These are phyloP conservation scores for Penicillium sp. DNA, from an alignment of 2,329 filamentous ascomycete genomes.

Conservation along the genomic window DNA sequence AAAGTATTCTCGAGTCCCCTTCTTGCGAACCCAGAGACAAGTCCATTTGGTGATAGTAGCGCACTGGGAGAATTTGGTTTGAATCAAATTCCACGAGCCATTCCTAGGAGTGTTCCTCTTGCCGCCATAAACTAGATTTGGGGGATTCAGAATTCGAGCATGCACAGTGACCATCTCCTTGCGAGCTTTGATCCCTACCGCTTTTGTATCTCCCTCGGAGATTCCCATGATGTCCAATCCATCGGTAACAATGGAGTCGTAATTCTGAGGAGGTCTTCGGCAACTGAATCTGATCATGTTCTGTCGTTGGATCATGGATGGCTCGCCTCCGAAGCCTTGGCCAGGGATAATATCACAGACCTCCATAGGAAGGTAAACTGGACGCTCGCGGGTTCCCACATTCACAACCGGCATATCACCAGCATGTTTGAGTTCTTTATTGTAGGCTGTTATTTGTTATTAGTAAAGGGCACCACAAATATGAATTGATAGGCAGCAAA, in stretches of 20 bases:
- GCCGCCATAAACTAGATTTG: constrained; percentile 14
- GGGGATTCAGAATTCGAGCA: constrained; percentile 16
- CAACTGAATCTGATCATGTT: constrained; percentile 71
- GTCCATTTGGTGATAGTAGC: constrained; percentile 1
- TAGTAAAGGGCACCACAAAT: neutral
- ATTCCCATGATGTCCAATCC: constrained; percentile 20
- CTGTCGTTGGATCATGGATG: constrained; percentile 58
- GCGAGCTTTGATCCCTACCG: constrained; percentile 4
- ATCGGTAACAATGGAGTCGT: constrained; percentile 53
- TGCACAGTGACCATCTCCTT: constrained; percentile 17
- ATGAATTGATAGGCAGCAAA: neutral
- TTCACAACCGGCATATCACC: constrained; percentile 60
- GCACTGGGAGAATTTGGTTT: constrained; percentile 5
- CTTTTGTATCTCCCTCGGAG: neutral
- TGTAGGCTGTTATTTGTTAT: constrained; percentile 31
- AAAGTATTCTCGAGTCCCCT: neutral
- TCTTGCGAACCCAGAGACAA: constrained; percentile 3
- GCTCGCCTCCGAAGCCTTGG: constrained; percentile 59
- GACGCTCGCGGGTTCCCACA: constrained; percentile 55
- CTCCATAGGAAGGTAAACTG: constrained; percentile 64
- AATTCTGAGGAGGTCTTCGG: constrained; percentile 63
- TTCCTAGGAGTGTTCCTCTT: neutral
- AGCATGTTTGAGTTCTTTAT: constrained; percentile 30
- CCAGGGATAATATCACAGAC: constrained; percentile 61
- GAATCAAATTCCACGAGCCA: constrained; percentile 21